phyloP scores from a whole-genome alignment of 768 basidiomycete genomes.

The Tulasnella sp. region DNA sequence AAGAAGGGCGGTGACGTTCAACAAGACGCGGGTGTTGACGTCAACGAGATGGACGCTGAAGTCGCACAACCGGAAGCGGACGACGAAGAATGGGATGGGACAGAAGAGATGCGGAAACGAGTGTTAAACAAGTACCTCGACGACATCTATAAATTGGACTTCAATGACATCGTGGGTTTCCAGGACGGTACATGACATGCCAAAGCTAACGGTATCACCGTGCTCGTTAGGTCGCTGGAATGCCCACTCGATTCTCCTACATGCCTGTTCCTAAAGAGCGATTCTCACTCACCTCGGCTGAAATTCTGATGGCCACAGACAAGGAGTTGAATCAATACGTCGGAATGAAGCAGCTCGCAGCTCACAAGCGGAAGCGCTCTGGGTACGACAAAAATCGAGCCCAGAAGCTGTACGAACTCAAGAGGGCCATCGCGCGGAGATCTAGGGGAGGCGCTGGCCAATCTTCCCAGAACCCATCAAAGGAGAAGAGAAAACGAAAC shows the following conservation, averaged over 20 bases:
- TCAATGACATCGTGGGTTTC: conserved; percentile 83
- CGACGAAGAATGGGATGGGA: conserved; percentile 72
- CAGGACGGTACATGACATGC: background rate
- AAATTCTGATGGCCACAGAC: conserved; percentile 89
- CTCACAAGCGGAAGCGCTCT: conserved; percentile 59
- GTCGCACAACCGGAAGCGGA: conserved; percentile 43
- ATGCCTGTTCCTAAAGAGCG: conserved; percentile 57
- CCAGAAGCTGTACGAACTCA: conserved; percentile 69
- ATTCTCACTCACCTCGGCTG: conserved; percentile 72
- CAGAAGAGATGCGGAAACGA: conserved; percentile 84
- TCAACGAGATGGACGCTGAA: conserved; percentile 56
- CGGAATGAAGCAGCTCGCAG: conserved; percentile 84
- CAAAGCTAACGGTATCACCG: background rate
- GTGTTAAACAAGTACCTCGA: conserved; percentile 87
- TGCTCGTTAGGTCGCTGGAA: conserved; percentile 65
- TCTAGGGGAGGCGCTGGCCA: background rate
- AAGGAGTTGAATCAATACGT: conserved; percentile 87
- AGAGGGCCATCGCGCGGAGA: conserved; percentile 46
- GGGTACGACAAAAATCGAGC: conserved; percentile 60
- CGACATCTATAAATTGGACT: conserved; percentile 84
- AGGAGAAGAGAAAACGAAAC: background rate
- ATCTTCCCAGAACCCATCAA: conserved; percentile 2
- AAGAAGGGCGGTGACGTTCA: conserved; percentile 44
- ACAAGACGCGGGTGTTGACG: conserved; percentile 48
- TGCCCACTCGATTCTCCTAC: conserved; percentile 94